Conservation (phyloP, 2,329 filamentous ascomycete genomes). For the Diaporthe longicolla region DNA sequence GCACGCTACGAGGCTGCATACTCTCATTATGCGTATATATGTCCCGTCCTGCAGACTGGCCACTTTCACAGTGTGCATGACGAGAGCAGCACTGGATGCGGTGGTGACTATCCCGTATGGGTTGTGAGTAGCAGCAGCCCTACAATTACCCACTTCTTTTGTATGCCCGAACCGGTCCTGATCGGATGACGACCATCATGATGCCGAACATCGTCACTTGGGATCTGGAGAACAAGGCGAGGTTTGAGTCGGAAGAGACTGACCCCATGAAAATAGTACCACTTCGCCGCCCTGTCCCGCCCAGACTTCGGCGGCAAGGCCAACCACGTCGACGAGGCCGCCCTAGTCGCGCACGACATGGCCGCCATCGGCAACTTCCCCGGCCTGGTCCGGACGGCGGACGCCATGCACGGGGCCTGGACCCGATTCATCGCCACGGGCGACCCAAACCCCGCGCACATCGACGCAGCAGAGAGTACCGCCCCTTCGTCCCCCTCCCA, state of each 20-base stretch:
- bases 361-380: slow-evolving; percentile 50
- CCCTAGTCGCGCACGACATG: slow-evolving; percentile 60
- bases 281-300: slow-evolving; percentile 63
- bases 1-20: slow-evolving; percentile 72
- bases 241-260: slow-evolving; percentile 55
- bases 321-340: slow-evolving; percentile 63
- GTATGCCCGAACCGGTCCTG: neutral
- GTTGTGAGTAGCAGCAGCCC: slow-evolving; percentile 13
- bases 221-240: neutral
- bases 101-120: slow-evolving; percentile 6
- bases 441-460: slow-evolving; percentile 42
- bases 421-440: slow-evolving; percentile 52
- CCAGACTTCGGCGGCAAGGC: slow-evolving; percentile 51
- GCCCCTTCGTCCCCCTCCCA: neutral
- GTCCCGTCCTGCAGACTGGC: slow-evolving; percentile 73
- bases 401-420: slow-evolving; percentile 61
- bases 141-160: fast-evolving
- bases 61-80: slow-evolving; percentile 51
- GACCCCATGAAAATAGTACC: slow-evolving; percentile 57
- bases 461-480: slow-evolving; percentile 30
- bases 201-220: slow-evolving; percentile 47
- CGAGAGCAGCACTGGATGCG: neutral
- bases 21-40: slow-evolving; percentile 75
- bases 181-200: neutral
- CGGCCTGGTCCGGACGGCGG: slow-evolving; percentile 56